Evolutionary conservation across 345 rosid genomes (phyloP).

Genomic region (Angophora floribunda): DNA sequence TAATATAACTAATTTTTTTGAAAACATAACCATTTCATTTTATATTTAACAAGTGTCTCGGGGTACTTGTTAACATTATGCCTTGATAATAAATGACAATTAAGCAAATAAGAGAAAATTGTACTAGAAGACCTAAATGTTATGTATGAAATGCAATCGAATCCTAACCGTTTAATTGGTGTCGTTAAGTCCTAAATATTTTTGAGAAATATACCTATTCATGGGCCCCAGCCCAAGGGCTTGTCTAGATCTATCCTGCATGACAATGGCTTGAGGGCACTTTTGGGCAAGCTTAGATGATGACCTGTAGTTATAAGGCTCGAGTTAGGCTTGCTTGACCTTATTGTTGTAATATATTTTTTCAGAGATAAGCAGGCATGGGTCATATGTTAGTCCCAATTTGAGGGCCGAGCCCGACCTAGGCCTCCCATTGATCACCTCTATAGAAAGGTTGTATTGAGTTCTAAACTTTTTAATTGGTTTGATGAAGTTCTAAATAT

Average conservation of each 20-base stretch:
- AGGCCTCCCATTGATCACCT: background rate
- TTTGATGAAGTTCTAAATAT: background rate
- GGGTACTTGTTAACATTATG: background rate
- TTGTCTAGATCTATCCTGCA: background rate
- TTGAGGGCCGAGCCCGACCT: accelerated
- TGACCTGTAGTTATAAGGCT: background rate
- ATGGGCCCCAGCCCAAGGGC: background rate
- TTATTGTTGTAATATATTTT: background rate
- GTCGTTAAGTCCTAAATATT: background rate
- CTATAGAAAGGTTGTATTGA: background rate
- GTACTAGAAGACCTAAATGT: background rate
- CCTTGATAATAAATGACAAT: background rate
- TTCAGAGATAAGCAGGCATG: background rate
- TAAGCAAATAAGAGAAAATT: background rate
- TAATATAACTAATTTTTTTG: background rate
- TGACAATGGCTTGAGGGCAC: background rate
- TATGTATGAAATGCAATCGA: background rate
- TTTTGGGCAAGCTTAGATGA: background rate
- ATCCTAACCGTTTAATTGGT: background rate
- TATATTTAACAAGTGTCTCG: background rate
- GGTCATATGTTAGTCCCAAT: background rate
- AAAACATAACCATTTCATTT: background rate
- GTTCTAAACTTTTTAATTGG: background rate
- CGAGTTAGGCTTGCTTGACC: background rate
- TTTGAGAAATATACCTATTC: background rate